Percentiles rank a stretch among this genome's conserved stretches.
phyloP scores from a whole-genome alignment of 495 filamentous ascomycete genomes.

The Aspergillus baeticus region DNA sequence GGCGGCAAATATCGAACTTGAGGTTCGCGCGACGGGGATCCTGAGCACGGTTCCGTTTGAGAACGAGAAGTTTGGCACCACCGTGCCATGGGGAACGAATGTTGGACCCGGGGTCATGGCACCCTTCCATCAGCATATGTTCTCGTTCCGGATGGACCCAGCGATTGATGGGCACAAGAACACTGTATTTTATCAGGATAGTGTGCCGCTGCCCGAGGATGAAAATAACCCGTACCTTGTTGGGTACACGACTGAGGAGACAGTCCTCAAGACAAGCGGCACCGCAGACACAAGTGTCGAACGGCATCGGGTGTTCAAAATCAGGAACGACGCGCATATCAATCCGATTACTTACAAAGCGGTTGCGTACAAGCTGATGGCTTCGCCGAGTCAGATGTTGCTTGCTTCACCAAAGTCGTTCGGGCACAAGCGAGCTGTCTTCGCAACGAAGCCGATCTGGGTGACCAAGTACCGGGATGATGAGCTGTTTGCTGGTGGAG shows the following conservation, averaged over 20 bases:
- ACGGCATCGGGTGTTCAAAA: conserved; percentile 75
- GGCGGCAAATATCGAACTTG: conserved; percentile 76
- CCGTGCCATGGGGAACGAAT: conserved; percentile 74
- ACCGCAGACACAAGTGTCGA: conserved; percentile 61
- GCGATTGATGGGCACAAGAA: conserved; percentile 73
- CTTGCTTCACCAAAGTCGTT: conserved; percentile 69
- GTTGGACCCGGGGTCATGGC: conserved; percentile 83
- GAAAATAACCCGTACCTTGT: conserved; percentile 70
- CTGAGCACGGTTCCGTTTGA: conserved; percentile 81
- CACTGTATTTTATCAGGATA: conserved; percentile 68
- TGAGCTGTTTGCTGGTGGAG: conserved; percentile 79
- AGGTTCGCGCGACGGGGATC: conserved; percentile 87
- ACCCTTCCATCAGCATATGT: conserved; percentile 83
- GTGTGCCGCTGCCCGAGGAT: conserved; percentile 69
- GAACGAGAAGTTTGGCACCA: conserved; percentile 39
- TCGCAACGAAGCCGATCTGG: conserved; percentile 80
- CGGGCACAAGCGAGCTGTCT: conserved; percentile 74
- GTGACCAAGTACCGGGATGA: conserved; percentile 75
- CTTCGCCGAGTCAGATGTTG: conserved; percentile 73
- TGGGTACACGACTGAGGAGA: conserved; percentile 68
- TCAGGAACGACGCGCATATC: conserved; percentile 66
- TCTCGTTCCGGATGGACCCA: conserved; percentile 86
- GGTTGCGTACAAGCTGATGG: conserved; percentile 76
- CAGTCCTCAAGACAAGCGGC: conserved; percentile 58
- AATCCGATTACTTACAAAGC: conserved; percentile 76